phyloP scores from a whole-genome alignment of 2,329 filamentous ascomycete species.

The Exophiala sp. region DNA sequence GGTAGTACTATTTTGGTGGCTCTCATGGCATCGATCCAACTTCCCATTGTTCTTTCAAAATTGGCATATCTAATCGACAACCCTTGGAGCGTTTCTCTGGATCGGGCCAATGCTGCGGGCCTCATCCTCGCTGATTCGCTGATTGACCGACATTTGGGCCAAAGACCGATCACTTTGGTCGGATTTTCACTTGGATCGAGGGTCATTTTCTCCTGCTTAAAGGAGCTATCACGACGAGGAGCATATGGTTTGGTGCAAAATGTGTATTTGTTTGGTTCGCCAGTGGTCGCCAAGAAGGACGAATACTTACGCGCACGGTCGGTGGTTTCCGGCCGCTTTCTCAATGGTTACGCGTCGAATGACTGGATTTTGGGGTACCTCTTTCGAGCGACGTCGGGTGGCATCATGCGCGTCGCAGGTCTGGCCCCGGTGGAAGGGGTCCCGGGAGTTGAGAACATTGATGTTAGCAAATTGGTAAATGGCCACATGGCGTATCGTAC shows the following conservation, averaged over 20 bases:
- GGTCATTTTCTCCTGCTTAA: slow-evolving; percentile 86
- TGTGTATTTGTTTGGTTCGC: slow-evolving; percentile 89
- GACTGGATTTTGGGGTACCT: slow-evolving; percentile 97
- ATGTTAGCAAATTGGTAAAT: slow-evolving; percentile 76
- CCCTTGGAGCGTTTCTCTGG: slow-evolving; percentile 94
- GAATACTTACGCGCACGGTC: slow-evolving; percentile 75
- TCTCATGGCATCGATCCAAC: slow-evolving; percentile 84
- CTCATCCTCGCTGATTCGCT: slow-evolving; percentile 91
- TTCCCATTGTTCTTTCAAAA: slow-evolving; percentile 90
- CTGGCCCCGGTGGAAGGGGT: slow-evolving; percentile 68
- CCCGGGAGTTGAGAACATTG: slow-evolving; percentile 80
- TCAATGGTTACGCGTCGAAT: slow-evolving; percentile 89
- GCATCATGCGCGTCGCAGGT: slow-evolving; percentile 81
- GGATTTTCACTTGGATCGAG: slow-evolving; percentile 90
- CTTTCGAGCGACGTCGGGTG: slow-evolving; percentile 88
- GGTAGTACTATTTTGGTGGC: slow-evolving; percentile 81
- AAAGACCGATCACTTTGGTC: slow-evolving; percentile 83
- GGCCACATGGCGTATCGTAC: slow-evolving; percentile 96
- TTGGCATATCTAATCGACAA: slow-evolving; percentile 96
- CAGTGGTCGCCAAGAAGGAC: slow-evolving; percentile 83
- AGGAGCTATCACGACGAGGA: slow-evolving; percentile 76
- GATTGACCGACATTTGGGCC: slow-evolving; percentile 83
- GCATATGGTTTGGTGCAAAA: slow-evolving; percentile 87
- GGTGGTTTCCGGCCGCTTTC: slow-evolving; percentile 85
- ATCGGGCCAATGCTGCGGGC: slow-evolving; percentile 79